A percentile compares a stretch with the other conserved stretches of the same genome.
Evolutionary conservation across 306 rosid species (phyloP).

Genomic region (Inga oerstediana): DNA sequence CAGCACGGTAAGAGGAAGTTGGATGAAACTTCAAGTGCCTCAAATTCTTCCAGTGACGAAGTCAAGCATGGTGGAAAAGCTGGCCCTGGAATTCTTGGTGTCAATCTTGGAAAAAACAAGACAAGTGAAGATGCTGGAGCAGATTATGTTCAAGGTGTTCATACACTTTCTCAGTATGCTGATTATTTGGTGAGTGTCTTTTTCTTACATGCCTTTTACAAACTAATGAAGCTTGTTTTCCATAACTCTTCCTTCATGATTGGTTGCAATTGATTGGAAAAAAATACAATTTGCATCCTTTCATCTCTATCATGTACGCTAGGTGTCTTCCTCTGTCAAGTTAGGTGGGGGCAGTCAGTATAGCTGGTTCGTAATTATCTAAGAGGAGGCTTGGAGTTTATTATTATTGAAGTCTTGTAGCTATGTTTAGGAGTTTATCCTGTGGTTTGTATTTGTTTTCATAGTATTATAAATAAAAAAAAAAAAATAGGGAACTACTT

Average conservation of each 20-base stretch:
- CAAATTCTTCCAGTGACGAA: conserved; percentile 67
- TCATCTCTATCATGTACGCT: background rate
- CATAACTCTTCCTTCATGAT: conserved; percentile 1
- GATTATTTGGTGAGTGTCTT: conserved; percentile 78
- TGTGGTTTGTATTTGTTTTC: background rate
- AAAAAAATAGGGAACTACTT: background rate
- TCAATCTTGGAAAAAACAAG: conserved; percentile 96
- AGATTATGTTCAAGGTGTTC: conserved; percentile 97
- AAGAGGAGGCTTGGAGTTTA: background rate
- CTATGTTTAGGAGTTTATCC: background rate
- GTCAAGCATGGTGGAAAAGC: conserved; percentile 89
- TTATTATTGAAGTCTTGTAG: background rate
- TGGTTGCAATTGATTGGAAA: conserved; percentile 14
- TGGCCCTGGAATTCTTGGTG: conserved; percentile 98
- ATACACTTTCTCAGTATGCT: conserved; percentile 95
- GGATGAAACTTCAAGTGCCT: conserved; percentile 75
- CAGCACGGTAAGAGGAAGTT: conserved; percentile 96
- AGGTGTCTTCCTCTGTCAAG: conserved; percentile 14
- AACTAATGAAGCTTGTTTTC: conserved; percentile 2
- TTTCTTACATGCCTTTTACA: conserved; percentile 16
- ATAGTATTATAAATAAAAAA: too few species aligned
- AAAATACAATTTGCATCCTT: background rate
- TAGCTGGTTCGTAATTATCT: background rate
- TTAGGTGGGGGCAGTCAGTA: conserved; percentile 5
- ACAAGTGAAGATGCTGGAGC: conserved; percentile 95